phyloP scores from a whole-genome alignment of 2,329 filamentous ascomycete genomes.

The Trichoderma oligosporum region DNA sequence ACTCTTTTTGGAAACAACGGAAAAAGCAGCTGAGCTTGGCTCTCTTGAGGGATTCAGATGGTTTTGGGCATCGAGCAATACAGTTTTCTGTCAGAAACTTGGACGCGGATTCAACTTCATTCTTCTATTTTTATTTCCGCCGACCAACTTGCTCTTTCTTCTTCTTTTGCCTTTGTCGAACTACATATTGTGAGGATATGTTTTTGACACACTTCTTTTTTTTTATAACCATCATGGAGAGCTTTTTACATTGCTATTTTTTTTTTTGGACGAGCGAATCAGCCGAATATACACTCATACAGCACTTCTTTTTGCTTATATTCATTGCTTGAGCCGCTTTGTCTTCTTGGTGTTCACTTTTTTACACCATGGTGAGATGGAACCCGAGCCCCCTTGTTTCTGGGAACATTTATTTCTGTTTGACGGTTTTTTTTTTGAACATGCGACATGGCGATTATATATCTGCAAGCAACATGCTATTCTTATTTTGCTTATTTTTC shows the following conservation, averaged over 20 bases:
- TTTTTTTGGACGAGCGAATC: slow-evolving; percentile 4
- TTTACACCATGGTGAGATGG: slow-evolving; percentile 4
- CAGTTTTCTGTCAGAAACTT: slow-evolving; percentile 11
- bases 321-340: neutral
- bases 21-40: slow-evolving; percentile 11
- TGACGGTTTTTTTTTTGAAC: neutral
- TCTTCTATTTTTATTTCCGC: neutral
- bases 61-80: slow-evolving; percentile 9
- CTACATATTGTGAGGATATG: slow-evolving; percentile 16
- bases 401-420: neutral
- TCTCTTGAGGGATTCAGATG: slow-evolving; percentile 12
- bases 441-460: neutral
- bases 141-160: neutral
- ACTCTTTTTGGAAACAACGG: slow-evolving; percentile 3
- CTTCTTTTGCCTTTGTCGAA: neutral
- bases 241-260: slow-evolving; percentile 3
- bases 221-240: neutral
- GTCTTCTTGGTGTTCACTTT: neutral
- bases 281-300: neutral
- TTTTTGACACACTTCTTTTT: neutral
- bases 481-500: too few species aligned
- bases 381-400: slow-evolving; percentile 1
- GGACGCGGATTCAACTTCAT: neutral
- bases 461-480: too few species aligned
- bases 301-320: neutral